Evolutionary conservation across 1,284 basidiomycete species (phyloP).

Genomic region (Ustilago loliicola): DNA sequence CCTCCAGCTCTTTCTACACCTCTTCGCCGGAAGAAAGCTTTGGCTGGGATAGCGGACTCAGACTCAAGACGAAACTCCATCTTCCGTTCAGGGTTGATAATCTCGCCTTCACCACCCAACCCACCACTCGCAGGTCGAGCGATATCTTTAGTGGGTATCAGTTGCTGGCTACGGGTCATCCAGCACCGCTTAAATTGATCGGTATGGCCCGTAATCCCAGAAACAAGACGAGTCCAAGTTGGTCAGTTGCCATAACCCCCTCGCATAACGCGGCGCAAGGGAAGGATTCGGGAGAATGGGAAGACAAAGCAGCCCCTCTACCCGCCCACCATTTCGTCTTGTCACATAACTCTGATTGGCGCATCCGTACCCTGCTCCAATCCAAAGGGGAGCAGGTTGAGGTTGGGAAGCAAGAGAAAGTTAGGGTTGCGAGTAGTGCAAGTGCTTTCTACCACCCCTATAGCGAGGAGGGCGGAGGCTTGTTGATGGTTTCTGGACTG

Average conservation of each 20-base stretch:
- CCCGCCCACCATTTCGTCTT: conserved; percentile 22
- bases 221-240: conserved; percentile 13
- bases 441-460: conserved; percentile 13
- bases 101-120: conserved; percentile 73
- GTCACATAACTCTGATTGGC: conserved; percentile 7
- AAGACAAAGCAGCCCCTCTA: conserved; percentile 21
- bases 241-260: conserved; percentile 29
- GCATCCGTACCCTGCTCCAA: conserved; percentile 26
- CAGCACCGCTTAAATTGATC: conserved; percentile 75
- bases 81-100: conserved; percentile 78
- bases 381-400: neutral
- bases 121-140: neutral
- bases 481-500: conserved; percentile 36
- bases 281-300: neutral
- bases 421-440: conserved; percentile 11
- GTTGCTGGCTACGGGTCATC: conserved; percentile 78
- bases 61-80: conserved; percentile 71
- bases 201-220: conserved; percentile 73
- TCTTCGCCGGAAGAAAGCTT: neutral
- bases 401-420: neutral
- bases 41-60: neutral
- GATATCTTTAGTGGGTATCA: conserved; percentile 60
- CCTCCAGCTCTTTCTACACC: conserved; percentile 53
- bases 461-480: neutral
- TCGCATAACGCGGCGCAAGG: neutral